Percentiles rank a stretch among this genome's conserved stretches.
phyloP scores from a whole-genome alignment of 1,284 basidiomycete species.

The Cystobasidium sp. region DNA sequence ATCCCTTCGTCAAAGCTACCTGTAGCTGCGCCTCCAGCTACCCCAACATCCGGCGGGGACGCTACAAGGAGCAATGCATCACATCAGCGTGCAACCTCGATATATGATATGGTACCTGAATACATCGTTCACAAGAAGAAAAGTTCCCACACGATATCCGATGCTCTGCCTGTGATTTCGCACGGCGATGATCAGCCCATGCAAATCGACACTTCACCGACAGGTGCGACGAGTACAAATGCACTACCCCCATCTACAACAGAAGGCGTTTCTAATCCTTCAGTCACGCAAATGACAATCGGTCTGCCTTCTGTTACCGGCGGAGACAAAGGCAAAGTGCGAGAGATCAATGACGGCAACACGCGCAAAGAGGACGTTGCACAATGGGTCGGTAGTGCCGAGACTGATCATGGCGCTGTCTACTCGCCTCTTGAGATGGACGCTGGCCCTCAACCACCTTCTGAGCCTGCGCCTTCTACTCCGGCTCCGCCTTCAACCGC shows the following conservation, averaged over 20 bases:
- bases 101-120: constrained; percentile 11
- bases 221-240: background rate
- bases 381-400: background rate
- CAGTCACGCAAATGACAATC: background rate
- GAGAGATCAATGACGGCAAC: background rate
- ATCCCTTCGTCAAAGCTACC: too few relatives aligned
- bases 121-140: background rate
- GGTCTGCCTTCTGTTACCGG: background rate
- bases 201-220: background rate
- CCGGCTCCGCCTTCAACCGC: background rate
- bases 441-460: background rate
- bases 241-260: too few relatives aligned
- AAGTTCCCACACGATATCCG: background rate
- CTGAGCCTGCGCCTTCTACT: background rate
- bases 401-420: background rate
- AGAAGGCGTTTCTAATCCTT: too few relatives aligned
- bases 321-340: background rate
- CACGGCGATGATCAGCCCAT: background rate
- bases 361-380: background rate
- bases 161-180: background rate
- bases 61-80: background rate
- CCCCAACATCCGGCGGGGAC: too few relatives aligned
- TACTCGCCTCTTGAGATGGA: background rate
- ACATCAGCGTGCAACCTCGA: background rate
- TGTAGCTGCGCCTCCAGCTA: too few relatives aligned